Percentiles rank a stretch among this genome's conserved stretches.
Evolutionary conservation across 1,139 yeast species (phyloP).

Genomic region (Yamadazyma membranifaciens): DNA sequence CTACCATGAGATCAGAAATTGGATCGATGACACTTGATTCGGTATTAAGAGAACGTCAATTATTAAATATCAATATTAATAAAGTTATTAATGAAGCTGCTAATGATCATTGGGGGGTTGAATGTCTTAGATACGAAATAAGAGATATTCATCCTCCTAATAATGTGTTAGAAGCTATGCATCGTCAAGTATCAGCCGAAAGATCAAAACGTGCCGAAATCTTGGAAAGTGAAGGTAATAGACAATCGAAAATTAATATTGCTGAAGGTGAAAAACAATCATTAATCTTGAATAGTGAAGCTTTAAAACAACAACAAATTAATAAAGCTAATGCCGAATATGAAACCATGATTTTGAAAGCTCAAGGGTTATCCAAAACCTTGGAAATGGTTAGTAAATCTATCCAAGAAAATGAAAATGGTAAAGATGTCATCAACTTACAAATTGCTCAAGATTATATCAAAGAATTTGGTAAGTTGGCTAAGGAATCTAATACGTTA

Average conservation of each 20-base stretch:
- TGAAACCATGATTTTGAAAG: conserved; percentile 61
- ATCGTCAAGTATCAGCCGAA: conserved; percentile 84
- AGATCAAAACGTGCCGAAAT: conserved; percentile 85
- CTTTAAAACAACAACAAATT: conserved; percentile 57
- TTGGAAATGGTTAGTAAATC: conserved; percentile 64
- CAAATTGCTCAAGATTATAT: conserved; percentile 85
- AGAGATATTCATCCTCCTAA: conserved; percentile 87
- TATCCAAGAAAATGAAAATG: conserved; percentile 66
- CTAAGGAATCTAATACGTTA: conserved; percentile 77
- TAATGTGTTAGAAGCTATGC: conserved; percentile 89
- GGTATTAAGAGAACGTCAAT: conserved; percentile 73
- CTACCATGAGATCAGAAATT: conserved; percentile 88
- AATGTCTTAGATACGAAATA: conserved; percentile 81
- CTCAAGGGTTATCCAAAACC: conserved; percentile 78
- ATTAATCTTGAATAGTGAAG: conserved; percentile 70
- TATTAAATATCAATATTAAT: conserved; percentile 70
- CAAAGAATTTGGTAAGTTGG: conserved; percentile 77
- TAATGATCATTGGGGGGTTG: conserved; percentile 76
- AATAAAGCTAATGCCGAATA: conserved; percentile 72
- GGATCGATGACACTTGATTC: conserved; percentile 79
- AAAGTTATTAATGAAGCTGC: conserved; percentile 84
- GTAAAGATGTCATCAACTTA: conserved; percentile 70
- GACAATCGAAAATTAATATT: conserved; percentile 74
- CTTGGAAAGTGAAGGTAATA: conserved; percentile 79
- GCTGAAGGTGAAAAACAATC: conserved; percentile 81